Conservation (phyloP, 345 rosid species). For the Bruguiera parviflora region DNA sequence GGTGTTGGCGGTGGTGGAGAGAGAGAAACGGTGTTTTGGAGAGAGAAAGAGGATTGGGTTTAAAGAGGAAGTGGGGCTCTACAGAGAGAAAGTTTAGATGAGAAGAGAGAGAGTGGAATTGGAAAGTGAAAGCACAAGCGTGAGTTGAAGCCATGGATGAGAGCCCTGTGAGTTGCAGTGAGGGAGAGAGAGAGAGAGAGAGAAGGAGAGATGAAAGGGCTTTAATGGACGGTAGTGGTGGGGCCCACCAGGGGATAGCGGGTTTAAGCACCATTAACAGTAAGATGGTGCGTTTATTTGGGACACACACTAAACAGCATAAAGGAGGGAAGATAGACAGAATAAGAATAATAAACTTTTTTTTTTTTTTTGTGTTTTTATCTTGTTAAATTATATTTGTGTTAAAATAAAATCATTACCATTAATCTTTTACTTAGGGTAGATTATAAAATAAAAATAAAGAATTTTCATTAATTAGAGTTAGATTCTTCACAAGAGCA, state of each 20-base stretch:
- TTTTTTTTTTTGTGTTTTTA: no score
- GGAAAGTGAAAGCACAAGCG: slow-evolving; percentile 19
- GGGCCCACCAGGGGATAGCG: not conserved
- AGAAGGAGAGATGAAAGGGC: not conserved
- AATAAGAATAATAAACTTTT: no score
- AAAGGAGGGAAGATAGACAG: no score
- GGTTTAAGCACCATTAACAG: no score
- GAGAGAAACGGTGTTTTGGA: slow-evolving; percentile 1
- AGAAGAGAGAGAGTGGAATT: slow-evolving; percentile 27
- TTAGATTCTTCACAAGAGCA: no score
- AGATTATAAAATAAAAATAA: no score
- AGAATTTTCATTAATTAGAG: no score
- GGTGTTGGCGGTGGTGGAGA: not conserved
- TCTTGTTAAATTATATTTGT: no score
- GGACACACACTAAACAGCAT: no score
- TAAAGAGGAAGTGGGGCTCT: slow-evolving; percentile 24
- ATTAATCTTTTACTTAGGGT: no score
- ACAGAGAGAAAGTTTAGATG: slow-evolving; percentile 35
- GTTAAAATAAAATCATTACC: no score
- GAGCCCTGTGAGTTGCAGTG: not conserved
- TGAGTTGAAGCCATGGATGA: slow-evolving; percentile 11
- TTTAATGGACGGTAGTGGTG: not conserved
- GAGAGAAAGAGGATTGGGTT: slow-evolving; percentile 25
- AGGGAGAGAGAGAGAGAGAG: not conserved
- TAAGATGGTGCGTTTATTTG: no score